Conservation (phyloP, 371 early-diverging fungal species). For the Apophysomyces sp. region DNA sequence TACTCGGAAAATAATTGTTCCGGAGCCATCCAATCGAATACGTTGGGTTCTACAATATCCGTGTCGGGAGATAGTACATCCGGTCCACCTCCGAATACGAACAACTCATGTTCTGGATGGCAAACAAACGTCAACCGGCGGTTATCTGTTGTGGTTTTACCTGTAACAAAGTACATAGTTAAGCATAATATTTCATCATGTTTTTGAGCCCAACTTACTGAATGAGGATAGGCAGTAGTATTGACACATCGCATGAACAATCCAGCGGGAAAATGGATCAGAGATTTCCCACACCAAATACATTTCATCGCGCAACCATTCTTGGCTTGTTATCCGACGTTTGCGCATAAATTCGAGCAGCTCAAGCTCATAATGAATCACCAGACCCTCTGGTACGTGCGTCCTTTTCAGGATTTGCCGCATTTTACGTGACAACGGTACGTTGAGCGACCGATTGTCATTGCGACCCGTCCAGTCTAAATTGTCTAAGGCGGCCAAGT, state of each 20-base stretch:
- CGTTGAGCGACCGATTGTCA: background rate
- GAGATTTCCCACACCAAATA: conserved; percentile 20
- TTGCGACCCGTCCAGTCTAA: background rate
- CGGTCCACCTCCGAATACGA: background rate
- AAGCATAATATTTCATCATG: background rate
- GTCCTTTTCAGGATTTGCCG: conserved; percentile 19
- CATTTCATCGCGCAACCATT: background rate
- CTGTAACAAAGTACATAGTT: background rate
- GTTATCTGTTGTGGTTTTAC: background rate
- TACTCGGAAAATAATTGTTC: background rate
- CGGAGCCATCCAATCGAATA: background rate
- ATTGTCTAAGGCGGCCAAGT: background rate
- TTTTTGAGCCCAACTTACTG: conserved; percentile 16
- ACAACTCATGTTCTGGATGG: background rate
- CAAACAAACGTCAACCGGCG: background rate
- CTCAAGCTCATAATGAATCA: conserved; percentile 22
- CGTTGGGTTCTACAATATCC: background rate
- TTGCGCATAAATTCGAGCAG: conserved; percentile 19
- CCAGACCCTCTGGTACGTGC: conserved; percentile 27
- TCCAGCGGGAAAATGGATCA: conserved; percentile 27
- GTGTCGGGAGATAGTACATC: background rate
- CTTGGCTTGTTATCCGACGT: background rate
- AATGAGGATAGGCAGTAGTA: conserved; percentile 29
- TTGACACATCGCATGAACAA: conserved; percentile 28
- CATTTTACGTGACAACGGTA: background rate